Percentiles rank a stretch among this genome's conserved stretches.
Evolutionary conservation across 176 grass and related monocot genomes (phyloP).

Genomic region (Stipa capillata): DNA sequence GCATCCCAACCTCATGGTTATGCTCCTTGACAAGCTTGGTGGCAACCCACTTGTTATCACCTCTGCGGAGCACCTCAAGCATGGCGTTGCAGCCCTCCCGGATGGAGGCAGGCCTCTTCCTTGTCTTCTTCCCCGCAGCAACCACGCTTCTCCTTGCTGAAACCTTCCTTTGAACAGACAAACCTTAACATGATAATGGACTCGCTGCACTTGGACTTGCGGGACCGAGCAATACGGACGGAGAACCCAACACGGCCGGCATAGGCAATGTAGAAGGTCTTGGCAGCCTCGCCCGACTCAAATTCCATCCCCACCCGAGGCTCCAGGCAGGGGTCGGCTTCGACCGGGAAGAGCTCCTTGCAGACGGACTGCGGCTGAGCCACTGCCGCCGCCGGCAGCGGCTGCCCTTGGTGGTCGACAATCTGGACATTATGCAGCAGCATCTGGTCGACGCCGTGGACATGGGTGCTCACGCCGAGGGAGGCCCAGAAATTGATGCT

Average conservation of each 20-base stretch:
- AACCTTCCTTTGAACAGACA: too few relatives aligned
- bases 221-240: constrained; percentile 57
- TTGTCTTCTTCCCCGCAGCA: constrained; percentile 53
- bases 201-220: constrained; percentile 66
- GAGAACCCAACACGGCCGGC: constrained; percentile 68
- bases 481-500: constrained; percentile 89
- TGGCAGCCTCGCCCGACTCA: constrained; percentile 70
- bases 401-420: constrained; percentile 28
- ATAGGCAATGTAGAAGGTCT: constrained; percentile 86
- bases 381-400: background rate
- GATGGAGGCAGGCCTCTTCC: constrained; percentile 65
- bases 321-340: constrained; percentile 45
- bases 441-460: constrained; percentile 49
- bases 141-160: constrained; percentile 48
- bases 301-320: constrained; percentile 83
- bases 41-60: constrained; percentile 60
- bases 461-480: constrained; percentile 62
- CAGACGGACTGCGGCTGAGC: constrained; percentile 22
- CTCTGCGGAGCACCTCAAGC: constrained; percentile 75
- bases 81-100: constrained; percentile 85
- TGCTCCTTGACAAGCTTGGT: constrained; percentile 89
- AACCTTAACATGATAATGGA: constrained; percentile 84
- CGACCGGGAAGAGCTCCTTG: too few relatives aligned
- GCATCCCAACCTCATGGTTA: constrained; percentile 69
- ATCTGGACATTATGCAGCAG: constrained; percentile 32